Conservation (phyloP, 352 stramenopile species). For the Pythium utonaiense region DNA sequence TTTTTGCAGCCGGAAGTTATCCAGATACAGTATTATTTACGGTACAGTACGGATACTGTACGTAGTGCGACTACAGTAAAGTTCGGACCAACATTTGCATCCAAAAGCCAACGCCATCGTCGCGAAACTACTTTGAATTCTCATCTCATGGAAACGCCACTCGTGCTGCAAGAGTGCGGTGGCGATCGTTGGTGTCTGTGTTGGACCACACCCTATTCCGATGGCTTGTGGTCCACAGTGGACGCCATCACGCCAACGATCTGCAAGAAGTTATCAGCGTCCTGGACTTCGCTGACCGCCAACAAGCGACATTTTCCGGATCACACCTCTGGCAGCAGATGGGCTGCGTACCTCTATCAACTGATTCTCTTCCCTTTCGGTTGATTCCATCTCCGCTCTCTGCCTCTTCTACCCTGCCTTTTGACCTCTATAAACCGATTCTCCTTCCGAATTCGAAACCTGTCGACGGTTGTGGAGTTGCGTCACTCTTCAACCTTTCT, state of each 20-base stretch:
- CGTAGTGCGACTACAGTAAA: too few relatives aligned
- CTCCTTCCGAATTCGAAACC: slow-evolving; percentile 5
- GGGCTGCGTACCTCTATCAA: neutral
- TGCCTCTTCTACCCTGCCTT: neutral
- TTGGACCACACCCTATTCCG: too few relatives aligned
- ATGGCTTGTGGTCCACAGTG: neutral
- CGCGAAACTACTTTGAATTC: too few relatives aligned
- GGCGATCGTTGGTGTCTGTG: too few relatives aligned
- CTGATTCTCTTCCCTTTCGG: neutral
- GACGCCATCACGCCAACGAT: neutral
- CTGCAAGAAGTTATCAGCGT: neutral
- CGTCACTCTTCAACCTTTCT: slow-evolving; percentile 4
- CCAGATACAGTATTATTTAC: too few relatives aligned
- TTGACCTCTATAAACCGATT: neutral
- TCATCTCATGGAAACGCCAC: too few relatives aligned
- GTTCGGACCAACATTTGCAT: too few relatives aligned
- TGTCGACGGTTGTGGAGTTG: neutral
- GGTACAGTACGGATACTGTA: too few relatives aligned
- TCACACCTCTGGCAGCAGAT: neutral
- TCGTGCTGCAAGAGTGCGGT: too few relatives aligned
- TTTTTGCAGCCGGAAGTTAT: neutral
- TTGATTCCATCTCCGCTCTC: neutral
- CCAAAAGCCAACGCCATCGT: too few relatives aligned
- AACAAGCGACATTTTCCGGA: neutral
- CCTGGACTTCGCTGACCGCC: neutral